Evolutionary conservation across 2,329 filamentous ascomycete genomes (phyloP), one percentile per base, ranked within the genome.

Genomic region (Xenoacremonium recifei): DNA sequence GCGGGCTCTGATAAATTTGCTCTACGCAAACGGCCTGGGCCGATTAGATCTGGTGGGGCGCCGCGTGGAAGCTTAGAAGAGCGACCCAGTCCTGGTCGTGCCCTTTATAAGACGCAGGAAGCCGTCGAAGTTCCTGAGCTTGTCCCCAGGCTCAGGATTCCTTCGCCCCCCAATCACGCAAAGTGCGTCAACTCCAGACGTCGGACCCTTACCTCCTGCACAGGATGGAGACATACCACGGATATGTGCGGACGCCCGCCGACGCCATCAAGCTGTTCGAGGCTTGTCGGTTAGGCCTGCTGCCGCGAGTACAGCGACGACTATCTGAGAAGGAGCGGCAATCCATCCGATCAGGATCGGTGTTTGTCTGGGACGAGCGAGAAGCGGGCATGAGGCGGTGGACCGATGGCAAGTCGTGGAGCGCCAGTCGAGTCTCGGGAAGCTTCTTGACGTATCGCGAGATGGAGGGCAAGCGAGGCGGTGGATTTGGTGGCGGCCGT

Each of bases 371-470:
- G 93, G 93, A 99, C 66, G 93, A 99, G 73, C 78, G 92, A 56
- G 93, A 99, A 72, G 93, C 93, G 10, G 93, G 93, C 53, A 99
- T 99, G 93, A 80, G 93, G 60, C 78, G 93, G 66, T 99, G 93
- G 93, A 99, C 93, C 1, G 93, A 99, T 58, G 93, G 93, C 42
- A 99, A 99, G 67, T 97, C 92, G 25, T 99, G 93, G 93, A 97
- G 92, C 61, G 93, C 93, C 23, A 97, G 92, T 69, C 82, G 93
- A 49, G 93, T 99, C 1, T 97, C 92, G 0, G 93, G 93, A 38
- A 97, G 93, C 71, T 99, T 99, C 65, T 69, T 99, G 46, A 97
- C 93, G 6, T 99, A 99, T 62, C 80, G 93, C 29, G 93, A 99
- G 64, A 99, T 99, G 93, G 93, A 99, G 68, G 93, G 93, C 66